Evolutionary conservation across 2,329 filamentous ascomycete species (phyloP).

Genomic region (Epichloe typhina): DNA sequence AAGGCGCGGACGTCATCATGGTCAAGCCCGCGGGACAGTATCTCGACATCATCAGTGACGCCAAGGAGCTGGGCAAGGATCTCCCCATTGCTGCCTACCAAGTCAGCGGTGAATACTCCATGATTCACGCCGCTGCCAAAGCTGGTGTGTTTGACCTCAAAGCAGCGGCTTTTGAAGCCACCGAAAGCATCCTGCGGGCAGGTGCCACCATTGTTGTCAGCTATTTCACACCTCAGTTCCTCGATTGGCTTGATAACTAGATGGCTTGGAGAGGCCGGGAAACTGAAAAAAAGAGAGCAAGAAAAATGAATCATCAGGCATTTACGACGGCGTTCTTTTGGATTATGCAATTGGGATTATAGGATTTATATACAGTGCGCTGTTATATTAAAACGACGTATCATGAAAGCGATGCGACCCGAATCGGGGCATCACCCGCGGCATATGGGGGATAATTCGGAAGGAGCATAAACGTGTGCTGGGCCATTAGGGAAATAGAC

Average conservation of each 20-base stretch:
- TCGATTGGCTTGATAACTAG: slow-evolving; percentile 51
- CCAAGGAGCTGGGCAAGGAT: slow-evolving; percentile 85
- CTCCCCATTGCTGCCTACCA: slow-evolving; percentile 93
- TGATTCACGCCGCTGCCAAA: slow-evolving; percentile 93
- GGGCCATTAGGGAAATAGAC: no score
- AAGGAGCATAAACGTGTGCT: background rate
- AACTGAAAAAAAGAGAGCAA: background rate
- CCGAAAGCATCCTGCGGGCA: slow-evolving; percentile 82
- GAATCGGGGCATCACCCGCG: background rate
- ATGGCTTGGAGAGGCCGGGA: background rate
- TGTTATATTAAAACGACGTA: background rate
- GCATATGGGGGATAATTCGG: background rate
- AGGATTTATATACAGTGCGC: background rate
- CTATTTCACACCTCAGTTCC: slow-evolving; percentile 81
- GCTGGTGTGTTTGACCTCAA: slow-evolving; percentile 94
- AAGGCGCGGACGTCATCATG: slow-evolving; percentile 98
- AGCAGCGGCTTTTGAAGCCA: slow-evolving; percentile 87
- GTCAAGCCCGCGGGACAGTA: slow-evolving; percentile 96
- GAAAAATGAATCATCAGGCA: background rate
- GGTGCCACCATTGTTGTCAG: slow-evolving; percentile 87
- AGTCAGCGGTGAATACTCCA: slow-evolving; percentile 91
- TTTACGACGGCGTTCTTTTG: background rate
- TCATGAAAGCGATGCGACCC: background rate
- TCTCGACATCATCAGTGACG: slow-evolving; percentile 93
- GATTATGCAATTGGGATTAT: background rate